These are phyloP conservation scores for Piloderma croceum DNA, from an alignment of 768 basidiomycete genomes.

Conservation along the genomic window DNA sequence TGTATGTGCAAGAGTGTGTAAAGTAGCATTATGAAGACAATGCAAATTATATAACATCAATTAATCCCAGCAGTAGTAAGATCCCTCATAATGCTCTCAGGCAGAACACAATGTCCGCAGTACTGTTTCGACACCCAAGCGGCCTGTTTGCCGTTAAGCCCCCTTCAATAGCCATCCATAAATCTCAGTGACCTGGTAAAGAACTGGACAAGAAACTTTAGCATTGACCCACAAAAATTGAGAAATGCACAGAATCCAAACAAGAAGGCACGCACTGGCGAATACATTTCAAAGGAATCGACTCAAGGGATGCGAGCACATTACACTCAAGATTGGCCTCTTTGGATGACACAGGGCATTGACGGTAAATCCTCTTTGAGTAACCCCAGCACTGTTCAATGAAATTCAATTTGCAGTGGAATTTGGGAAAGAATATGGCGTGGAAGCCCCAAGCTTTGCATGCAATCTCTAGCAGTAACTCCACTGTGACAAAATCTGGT, in stretches of 20 bases:
- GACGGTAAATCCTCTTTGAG: conserved; percentile 30
- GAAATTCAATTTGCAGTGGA: conserved; percentile 34
- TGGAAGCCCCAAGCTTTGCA: conserved; percentile 21
- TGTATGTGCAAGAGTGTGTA: background rate
- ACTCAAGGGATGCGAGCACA: conserved; percentile 21
- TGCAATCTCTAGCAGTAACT: conserved; percentile 21
- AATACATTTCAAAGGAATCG: conserved; percentile 18
- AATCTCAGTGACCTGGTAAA: conserved; percentile 17
- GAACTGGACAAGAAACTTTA: conserved; percentile 26
- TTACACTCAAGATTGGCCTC: conserved; percentile 26
- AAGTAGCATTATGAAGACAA: background rate
- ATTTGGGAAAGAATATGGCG: conserved; percentile 35
- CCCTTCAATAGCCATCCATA: conserved; percentile 22
- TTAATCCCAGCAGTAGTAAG: conserved; percentile 1
- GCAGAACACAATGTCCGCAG: conserved; percentile 18
- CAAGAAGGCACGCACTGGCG: conserved; percentile 12
- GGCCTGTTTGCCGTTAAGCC: conserved; percentile 17
- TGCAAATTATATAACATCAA: background rate
- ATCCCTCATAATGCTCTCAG: conserved; percentile 10
- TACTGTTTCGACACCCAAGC: conserved; percentile 20
- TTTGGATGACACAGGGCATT: conserved; percentile 13
- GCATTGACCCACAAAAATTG: too few relatives aligned
- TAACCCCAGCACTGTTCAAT: conserved; percentile 36
- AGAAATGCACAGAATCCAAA: too few relatives aligned
- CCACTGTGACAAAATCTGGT: conserved; percentile 28